Conservation (phyloP, 306 rosid genomes). For the Casuarina cunninghamiana region DNA sequence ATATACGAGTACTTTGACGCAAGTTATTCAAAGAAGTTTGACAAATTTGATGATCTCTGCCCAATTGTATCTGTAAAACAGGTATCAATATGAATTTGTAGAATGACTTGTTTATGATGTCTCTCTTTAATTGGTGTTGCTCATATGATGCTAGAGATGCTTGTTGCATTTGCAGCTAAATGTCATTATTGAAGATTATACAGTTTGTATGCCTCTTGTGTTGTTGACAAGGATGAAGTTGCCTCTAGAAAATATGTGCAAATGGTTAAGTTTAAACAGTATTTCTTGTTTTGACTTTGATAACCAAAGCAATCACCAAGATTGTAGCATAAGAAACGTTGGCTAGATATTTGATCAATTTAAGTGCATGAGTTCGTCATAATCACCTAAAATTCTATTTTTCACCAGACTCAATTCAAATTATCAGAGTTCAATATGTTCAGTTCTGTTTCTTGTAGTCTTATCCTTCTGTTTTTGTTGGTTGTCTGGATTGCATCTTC, state of each 20-base stretch:
- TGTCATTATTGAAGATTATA: neutral
- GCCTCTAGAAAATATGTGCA: neutral
- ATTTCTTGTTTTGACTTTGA: neutral
- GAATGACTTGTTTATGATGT: conserved; percentile 15
- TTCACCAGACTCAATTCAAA: neutral
- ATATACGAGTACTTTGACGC: conserved; percentile 76
- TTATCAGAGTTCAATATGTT: neutral
- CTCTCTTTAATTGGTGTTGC: conserved; percentile 17
- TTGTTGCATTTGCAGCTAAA: neutral
- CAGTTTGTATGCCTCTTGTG: conserved; percentile 2
- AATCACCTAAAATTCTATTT: neutral
- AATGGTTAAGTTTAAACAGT: neutral
- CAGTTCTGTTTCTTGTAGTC: neutral
- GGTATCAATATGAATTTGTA: conserved; percentile 40
- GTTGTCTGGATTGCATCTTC: neutral
- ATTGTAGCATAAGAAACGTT: neutral
- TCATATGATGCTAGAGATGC: neutral
- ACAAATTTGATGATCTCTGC: conserved; percentile 78
- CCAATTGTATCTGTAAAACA: conserved; percentile 81
- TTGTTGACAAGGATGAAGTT: neutral
- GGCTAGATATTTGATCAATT: neutral
- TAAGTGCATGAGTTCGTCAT: neutral
- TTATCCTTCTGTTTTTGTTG: neutral
- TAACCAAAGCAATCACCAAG: neutral
- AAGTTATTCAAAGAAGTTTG: conserved; percentile 70